Conservation (phyloP, 2,329 filamentous ascomycete species). For the Fusarium citri region DNA sequence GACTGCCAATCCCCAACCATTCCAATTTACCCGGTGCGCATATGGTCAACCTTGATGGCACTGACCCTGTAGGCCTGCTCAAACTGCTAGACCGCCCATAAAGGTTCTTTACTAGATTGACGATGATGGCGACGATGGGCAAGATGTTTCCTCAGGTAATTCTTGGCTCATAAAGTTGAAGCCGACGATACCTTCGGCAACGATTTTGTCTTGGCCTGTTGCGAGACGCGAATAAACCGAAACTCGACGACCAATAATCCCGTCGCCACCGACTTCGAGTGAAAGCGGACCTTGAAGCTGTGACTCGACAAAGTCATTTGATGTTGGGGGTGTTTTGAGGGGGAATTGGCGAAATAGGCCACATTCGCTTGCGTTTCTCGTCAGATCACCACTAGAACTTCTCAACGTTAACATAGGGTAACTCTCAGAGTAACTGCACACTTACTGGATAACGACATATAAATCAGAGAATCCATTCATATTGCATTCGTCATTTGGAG, state of each 20-base stretch:
- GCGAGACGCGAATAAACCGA: slow-evolving; percentile 51
- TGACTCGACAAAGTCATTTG: slow-evolving; percentile 48
- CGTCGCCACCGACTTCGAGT: slow-evolving; percentile 58
- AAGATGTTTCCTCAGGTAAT: neutral
- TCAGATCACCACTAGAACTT: slow-evolving; percentile 59
- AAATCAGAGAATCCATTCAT: slow-evolving; percentile 41
- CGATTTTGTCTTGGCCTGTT: slow-evolving; percentile 46
- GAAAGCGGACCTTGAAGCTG: slow-evolving; percentile 55
- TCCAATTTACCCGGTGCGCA: neutral
- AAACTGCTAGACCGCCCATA: neutral
- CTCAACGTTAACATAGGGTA: slow-evolving; percentile 2
- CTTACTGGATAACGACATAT: slow-evolving; percentile 60
- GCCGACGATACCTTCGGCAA: slow-evolving; percentile 64
- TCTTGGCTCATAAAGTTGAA: slow-evolving; percentile 54
- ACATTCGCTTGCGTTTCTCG: slow-evolving; percentile 54
- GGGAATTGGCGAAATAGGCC: slow-evolving; percentile 56
- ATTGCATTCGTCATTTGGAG: slow-evolving; percentile 43
- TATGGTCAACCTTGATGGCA: slow-evolving; percentile 38
- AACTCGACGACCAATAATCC: slow-evolving; percentile 62
- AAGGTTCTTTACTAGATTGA: slow-evolving; percentile 18
- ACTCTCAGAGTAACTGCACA: neutral
- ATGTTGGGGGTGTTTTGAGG: slow-evolving; percentile 39
- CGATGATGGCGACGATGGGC: slow-evolving; percentile 23
- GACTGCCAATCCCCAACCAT: neutral
- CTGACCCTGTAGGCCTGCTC: neutral